These are phyloP conservation scores for Lactarius hatsudake DNA, from an alignment of 768 basidiomycete species.

Conservation along the genomic window DNA sequence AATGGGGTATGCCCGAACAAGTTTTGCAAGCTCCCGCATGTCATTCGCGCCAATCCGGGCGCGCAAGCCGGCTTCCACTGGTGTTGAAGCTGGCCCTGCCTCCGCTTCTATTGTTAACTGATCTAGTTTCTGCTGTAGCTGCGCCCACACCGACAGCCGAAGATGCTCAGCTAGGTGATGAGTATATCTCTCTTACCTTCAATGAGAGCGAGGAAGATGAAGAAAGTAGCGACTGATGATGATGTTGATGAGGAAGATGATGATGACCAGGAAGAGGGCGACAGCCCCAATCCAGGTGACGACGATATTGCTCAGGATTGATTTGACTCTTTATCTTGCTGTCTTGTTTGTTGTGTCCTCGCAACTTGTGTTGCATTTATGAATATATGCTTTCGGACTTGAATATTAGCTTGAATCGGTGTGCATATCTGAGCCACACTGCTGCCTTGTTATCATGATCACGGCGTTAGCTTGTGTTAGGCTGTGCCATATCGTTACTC, in stretches of 20 bases:
- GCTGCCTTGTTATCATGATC: background rate
- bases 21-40: slow-evolving; percentile 93
- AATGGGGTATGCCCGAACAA: slow-evolving; percentile 77
- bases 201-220: slow-evolving; percentile 37
- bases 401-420: too few relatives aligned
- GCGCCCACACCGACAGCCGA: slow-evolving; percentile 45
- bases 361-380: background rate
- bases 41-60: slow-evolving; percentile 85
- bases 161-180: slow-evolving; percentile 75
- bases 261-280: slow-evolving; percentile 33
- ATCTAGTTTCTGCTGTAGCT: slow-evolving; percentile 32
- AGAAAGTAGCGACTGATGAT: slow-evolving; percentile 32
- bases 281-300: slow-evolving; percentile 31
- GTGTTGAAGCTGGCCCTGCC: slow-evolving; percentile 30
- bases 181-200: slow-evolving; percentile 59
- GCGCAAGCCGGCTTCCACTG: slow-evolving; percentile 42
- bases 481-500: background rate
- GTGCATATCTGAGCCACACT: background rate
- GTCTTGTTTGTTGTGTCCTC: slow-evolving; percentile 5
- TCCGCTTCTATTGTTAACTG: slow-evolving; percentile 34
- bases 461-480: background rate
- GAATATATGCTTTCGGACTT: slow-evolving; percentile 21
- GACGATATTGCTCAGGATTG: slow-evolving; percentile 17
- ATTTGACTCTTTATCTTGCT: slow-evolving; percentile 7
- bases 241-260: slow-evolving; percentile 29